Base-by-base conservation (phyloP, 1,139 yeast genomes). In the Candida tunisiensis region DNA sequence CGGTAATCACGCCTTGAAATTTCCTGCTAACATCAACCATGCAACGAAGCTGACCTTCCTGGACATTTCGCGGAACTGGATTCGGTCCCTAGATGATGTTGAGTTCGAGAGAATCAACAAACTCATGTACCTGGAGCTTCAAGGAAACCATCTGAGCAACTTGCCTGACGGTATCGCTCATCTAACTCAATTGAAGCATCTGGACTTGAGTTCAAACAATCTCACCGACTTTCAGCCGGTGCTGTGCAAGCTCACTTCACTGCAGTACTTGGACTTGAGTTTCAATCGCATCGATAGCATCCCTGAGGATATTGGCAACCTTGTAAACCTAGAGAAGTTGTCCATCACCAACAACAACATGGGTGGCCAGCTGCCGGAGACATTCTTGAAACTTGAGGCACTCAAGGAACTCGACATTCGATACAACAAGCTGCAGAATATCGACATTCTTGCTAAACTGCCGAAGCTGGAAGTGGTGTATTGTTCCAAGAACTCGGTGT, bases 171-270 rank as follows among this genome's bases (percentile, higher is more conserved):
- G 70, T 2, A 65, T 83, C 41, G 60, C 69, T 0, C 57, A 62
- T 20, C 53, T 82, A 25, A 55, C 57, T 19, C 62, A 64, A 34
- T 59, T 88, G 39, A 65, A 65, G 30, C 50, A 63, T 7, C 55
- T 85, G 34, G 80, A 83, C 44, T 55, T 85, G 34, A 74, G 93
- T 2, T 80, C 94, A 1, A 91, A 91, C 47, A 69, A 72, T 35
- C 68, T 88, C 41, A 62, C 63, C 23, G 49, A 47, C 6, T 74
- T 79, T 37, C 93, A 93, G 1, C 72, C 68, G 28, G 66, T 75
- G 5, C 53, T 83, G n/a, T 71, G 72, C 42, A 61, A 65, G 15
- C 59, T 88, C 38, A 47, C 60, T 0, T 64, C 68, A 29, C 60
- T 88, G 34, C 55, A 60, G 25, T 78, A 74, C 32, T 57, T 88